A percentile compares a stretch with the other conserved stretches of the same genome.
These are phyloP conservation scores for Cryptomeria japonica DNA, from an alignment of 75 land plant genomes.

Conservation along the genomic window DNA sequence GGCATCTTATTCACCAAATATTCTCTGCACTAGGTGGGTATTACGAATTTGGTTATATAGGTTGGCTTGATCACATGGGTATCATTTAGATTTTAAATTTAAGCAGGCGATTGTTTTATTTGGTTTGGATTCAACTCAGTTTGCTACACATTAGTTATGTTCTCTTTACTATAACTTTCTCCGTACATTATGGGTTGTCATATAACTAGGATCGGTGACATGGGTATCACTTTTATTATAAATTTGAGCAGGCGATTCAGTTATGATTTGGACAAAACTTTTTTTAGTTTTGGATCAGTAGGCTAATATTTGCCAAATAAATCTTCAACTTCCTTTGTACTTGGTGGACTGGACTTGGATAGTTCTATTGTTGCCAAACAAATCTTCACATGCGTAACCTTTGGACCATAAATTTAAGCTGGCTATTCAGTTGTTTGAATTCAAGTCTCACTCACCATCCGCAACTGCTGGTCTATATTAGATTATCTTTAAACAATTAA, in stretches of 20 bases:
- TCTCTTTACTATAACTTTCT: background rate
- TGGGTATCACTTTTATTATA: background rate
- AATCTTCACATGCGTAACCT: background rate
- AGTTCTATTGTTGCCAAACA: background rate
- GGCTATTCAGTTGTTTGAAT: background rate
- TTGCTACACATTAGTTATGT: slow-evolving; percentile 84
- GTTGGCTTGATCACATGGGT: background rate
- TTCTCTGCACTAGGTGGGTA: background rate
- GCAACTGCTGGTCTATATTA: background rate
- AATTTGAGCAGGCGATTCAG: background rate
- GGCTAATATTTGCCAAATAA: slow-evolving; percentile 20
- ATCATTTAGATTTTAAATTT: background rate
- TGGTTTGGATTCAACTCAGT: slow-evolving; percentile 31
- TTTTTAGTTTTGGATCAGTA: background rate
- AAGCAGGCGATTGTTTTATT: background rate
- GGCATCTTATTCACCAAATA: background rate
- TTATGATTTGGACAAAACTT: background rate
- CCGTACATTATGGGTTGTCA: background rate
- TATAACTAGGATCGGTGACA: background rate
- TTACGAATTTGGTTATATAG: background rate
- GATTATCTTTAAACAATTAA: too few relatives aligned
- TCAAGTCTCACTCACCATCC: background rate
- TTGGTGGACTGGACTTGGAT: background rate
- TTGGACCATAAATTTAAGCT: background rate
- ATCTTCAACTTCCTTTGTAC: background rate